Percentiles rank a stretch among this genome's conserved stretches.
Conservation (phyloP, 495 filamentous ascomycete genomes). For the Hypomontagnella submonticulosa region DNA sequence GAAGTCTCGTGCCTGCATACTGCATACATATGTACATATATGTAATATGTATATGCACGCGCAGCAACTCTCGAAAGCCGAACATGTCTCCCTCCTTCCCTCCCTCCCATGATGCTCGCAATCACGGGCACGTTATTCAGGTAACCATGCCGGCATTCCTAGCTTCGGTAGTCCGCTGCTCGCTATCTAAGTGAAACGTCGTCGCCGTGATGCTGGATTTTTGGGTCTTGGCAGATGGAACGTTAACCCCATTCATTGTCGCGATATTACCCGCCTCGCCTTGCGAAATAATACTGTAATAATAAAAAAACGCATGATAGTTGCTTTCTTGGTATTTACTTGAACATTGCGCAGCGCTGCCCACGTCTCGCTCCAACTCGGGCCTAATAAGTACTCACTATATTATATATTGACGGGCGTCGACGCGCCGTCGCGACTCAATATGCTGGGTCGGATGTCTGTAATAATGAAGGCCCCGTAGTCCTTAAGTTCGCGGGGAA, state of each 20-base stretch:
- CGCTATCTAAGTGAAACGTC: conserved; percentile 39
- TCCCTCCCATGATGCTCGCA: background rate
- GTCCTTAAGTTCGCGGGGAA: background rate
- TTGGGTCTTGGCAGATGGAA: conserved; percentile 21
- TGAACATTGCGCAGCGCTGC: background rate
- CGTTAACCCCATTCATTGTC: background rate
- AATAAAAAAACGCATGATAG: background rate
- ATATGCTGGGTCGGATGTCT: background rate
- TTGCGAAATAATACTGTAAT: too few relatives aligned
- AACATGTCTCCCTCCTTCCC: background rate
- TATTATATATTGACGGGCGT: conserved; percentile 40
- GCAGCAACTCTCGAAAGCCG: background rate
- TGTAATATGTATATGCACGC: background rate
- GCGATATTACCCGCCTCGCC: conserved; percentile 33
- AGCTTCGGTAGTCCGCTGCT: conserved; percentile 18
- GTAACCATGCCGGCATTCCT: conserved; percentile 15
- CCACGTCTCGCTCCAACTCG: conserved; percentile 2
- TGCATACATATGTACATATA: background rate
- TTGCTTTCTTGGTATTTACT: too few relatives aligned
- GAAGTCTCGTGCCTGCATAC: conserved; percentile 43
- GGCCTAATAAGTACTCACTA: conserved; percentile 20
- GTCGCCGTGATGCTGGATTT: conserved; percentile 29
- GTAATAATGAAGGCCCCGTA: too few relatives aligned
- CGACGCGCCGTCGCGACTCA: conserved; percentile 19
- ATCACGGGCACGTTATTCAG: conserved; percentile 8